Evolutionary conservation across 1,139 yeast species (phyloP), one percentile per base, ranked within the genome.

Genomic region (Blastobotrys apis): DNA sequence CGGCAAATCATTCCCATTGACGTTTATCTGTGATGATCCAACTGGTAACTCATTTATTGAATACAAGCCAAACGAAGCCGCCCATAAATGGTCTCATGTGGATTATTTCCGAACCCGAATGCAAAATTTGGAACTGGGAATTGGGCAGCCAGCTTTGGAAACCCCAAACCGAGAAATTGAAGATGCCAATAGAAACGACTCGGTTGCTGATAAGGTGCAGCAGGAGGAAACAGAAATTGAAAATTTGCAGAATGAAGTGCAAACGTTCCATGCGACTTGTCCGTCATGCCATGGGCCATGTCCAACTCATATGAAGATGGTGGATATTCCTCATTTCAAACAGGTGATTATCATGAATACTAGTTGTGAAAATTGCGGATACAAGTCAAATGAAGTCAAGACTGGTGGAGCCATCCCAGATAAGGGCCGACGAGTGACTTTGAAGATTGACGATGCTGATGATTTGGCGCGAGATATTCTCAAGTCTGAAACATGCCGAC

Each of bases 41-140:
- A 78, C 97, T 0, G 99, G 99, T 17, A 92, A 94, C 68, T 90
- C 97, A 1, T 94, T 97, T 95, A 81, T 94, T 46, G 96, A 88
- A 63, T 88, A 77, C 61, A 67, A 77, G 47, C 97, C 97, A 17
- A 90, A 85, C 46, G 96, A 90, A 63, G 75, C 95, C 10, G 71
- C 84, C 43, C 95, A 87, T 66, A 87, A 88, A 62, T 90, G 97
- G 97, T 76, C 94, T 23, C 84, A 81, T 68, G 73, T 75, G 37
- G 94, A 88, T 57, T 92, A 92, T 65, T 69, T 76, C 57, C 77
- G 99, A 68, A 77, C 94, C 3, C 87, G 87, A 33, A 95, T 87
- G 55, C 97, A 94, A 64, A 85, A 87, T 60, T 87, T 84, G 32
- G 77, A 74, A 49, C 77, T 94, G 45, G 98, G 98, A n/a, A 72